Evolutionary conservation across 2,329 filamentous ascomycete species (phyloP).

Genomic region (Fusarium chlamydosporum): DNA sequence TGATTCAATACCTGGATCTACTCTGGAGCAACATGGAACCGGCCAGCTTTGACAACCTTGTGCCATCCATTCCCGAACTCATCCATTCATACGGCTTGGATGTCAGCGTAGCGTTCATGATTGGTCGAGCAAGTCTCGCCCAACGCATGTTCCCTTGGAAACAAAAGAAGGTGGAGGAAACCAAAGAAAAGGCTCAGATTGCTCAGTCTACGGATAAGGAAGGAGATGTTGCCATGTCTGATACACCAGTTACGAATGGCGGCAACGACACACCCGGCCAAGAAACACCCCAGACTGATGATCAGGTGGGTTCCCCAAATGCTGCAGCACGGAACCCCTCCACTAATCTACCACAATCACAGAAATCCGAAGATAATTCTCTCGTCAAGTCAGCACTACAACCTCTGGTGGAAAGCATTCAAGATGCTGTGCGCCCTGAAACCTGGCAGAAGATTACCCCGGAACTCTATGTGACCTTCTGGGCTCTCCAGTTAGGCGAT

Average conservation of each 20-base stretch:
- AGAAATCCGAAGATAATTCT: slow-evolving; percentile 56
- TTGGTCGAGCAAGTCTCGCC: slow-evolving; percentile 81
- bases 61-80: slow-evolving; percentile 81
- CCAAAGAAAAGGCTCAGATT: slow-evolving; percentile 50
- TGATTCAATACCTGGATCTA: slow-evolving; percentile 90
- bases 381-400: slow-evolving; percentile 66
- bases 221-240: slow-evolving; percentile 69
- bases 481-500: slow-evolving; percentile 88
- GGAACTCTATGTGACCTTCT: slow-evolving; percentile 91
- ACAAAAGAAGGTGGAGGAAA: slow-evolving; percentile 52
- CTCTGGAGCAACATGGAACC: slow-evolving; percentile 83
- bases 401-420: slow-evolving; percentile 78
- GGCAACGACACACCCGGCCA: slow-evolving; percentile 48
- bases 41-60: slow-evolving; percentile 81
- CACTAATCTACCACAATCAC: slow-evolving; percentile 47
- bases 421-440: slow-evolving; percentile 70
- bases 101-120: slow-evolving; percentile 85
- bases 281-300: slow-evolving; percentile 49
- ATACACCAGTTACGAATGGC: slow-evolving; percentile 53
- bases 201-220: slow-evolving; percentile 62
- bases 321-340: slow-evolving; percentile 25
- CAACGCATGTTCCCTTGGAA: slow-evolving; percentile 69
- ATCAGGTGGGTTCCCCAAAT: slow-evolving; percentile 53
- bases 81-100: slow-evolving; percentile 85
- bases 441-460: slow-evolving; percentile 80